phyloP scores from a whole-genome alignment of 75 land plant species.

The Picea glauca region DNA sequence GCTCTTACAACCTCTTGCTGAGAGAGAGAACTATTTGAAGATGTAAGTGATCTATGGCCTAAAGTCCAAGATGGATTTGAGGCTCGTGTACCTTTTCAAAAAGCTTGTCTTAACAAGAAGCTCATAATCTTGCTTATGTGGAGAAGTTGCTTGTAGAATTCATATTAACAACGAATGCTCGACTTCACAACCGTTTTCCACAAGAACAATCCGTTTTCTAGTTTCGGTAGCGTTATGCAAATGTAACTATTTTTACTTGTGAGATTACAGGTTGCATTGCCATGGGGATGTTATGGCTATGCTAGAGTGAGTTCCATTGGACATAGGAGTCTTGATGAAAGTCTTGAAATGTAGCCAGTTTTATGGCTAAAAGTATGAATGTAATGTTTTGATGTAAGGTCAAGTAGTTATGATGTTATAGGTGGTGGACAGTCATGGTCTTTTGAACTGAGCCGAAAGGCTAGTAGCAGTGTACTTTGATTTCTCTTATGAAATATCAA shows the following conservation, averaged over 20 bases:
- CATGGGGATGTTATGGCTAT: no score
- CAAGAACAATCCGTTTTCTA: slow-evolving; percentile 76
- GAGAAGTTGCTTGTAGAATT: slow-evolving; percentile 86
- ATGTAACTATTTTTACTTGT: slow-evolving; percentile 83
- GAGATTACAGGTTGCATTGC: slow-evolving; percentile 22
- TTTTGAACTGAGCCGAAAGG: no score
- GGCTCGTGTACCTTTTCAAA: slow-evolving; percentile 77
- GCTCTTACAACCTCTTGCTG: no score
- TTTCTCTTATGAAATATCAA: no score
- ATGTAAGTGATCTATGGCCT: slow-evolving; percentile 96
- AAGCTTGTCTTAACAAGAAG: slow-evolving; percentile 77
- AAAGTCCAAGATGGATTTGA: slow-evolving; percentile 68
- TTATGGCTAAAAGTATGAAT: no score
- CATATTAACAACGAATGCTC: slow-evolving; percentile 85
- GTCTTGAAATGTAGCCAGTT: no score
- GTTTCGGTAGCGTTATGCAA: slow-evolving; percentile 88
- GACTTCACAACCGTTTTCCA: slow-evolving; percentile 76
- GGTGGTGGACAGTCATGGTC: no score
- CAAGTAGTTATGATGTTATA: no score
- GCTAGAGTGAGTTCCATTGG: no score
- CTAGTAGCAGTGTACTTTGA: no score
- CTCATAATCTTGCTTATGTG: slow-evolving; percentile 71
- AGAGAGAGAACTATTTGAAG: slow-evolving; percentile 37
- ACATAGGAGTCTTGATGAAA: no score
- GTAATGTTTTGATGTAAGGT: no score